Evolutionary conservation across 352 stramenopile genomes (phyloP).

Genomic region (Phytopythium chamaehyphon): DNA sequence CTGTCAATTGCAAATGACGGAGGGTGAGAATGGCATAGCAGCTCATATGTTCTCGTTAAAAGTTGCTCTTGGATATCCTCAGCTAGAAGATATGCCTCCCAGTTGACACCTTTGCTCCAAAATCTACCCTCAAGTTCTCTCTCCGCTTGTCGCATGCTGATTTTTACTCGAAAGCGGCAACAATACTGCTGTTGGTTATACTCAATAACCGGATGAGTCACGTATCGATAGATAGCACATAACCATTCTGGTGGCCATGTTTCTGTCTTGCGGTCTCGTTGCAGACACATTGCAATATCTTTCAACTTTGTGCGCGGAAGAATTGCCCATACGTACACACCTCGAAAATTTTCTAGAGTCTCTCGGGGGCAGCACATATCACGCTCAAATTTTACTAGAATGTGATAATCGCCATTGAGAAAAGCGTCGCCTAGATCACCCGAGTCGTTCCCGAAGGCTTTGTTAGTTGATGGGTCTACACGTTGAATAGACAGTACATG

Average conservation of each 20-base stretch:
- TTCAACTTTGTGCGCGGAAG: slow-evolving; percentile 4
- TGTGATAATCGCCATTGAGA: not conserved
- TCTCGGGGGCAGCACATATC: slow-evolving; percentile 32
- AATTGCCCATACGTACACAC: slow-evolving; percentile 43
- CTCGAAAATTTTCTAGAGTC: slow-evolving; percentile 18
- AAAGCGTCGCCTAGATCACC: too few species aligned
- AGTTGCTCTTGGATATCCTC: slow-evolving; percentile 32
- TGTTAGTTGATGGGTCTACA: not conserved
- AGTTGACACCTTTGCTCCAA: slow-evolving; percentile 63
- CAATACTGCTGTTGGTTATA: slow-evolving; percentile 16
- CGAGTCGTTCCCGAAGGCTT: not conserved
- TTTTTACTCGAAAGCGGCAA: slow-evolving; percentile 35
- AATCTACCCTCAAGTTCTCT: slow-evolving; percentile 32
- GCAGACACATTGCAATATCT: not conserved
- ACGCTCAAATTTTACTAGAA: slow-evolving; percentile 31
- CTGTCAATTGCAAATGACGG: slow-evolving; percentile 44
- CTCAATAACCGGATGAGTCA: slow-evolving; percentile 47
- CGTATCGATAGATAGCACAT: slow-evolving; percentile 40
- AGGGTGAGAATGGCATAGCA: slow-evolving; percentile 49
- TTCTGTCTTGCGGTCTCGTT: not conserved
- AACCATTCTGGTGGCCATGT: slow-evolving; percentile 39
- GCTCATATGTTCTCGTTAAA: slow-evolving; percentile 35
- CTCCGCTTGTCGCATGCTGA: slow-evolving; percentile 29
- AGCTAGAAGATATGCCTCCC: slow-evolving; percentile 18
- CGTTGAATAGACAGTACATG: slow-evolving; percentile 9